Percentiles rank a stretch among this genome's conserved stretches.
phyloP scores from a whole-genome alignment of 148 eudicot species.

The Silene latifolia region DNA sequence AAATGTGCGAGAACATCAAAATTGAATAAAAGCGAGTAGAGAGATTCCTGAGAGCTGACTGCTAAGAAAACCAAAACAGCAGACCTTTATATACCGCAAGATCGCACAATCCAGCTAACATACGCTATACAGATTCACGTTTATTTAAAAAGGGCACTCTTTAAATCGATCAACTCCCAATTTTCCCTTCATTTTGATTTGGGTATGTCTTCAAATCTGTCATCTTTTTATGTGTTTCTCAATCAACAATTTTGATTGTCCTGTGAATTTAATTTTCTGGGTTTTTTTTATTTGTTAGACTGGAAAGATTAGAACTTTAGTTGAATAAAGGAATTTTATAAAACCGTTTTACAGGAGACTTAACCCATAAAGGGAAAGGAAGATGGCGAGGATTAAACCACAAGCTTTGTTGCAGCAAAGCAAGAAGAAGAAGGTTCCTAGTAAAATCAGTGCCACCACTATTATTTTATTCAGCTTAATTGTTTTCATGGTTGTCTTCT shows the following conservation, averaged over 20 bases:
- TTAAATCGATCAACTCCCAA: too few species aligned
- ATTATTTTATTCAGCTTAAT: constrained; percentile 49
- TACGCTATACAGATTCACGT: too few species aligned
- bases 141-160: too few species aligned
- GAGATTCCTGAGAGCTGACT: too few species aligned
- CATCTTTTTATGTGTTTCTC: background rate
- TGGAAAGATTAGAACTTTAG: constrained; percentile 11
- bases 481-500: constrained; percentile 52
- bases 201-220: constrained; percentile 17
- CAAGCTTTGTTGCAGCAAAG: constrained; percentile 88
- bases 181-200: background rate
- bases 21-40: too few species aligned
- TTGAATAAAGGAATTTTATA: background rate
- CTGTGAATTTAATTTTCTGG: background rate
- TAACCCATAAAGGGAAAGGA: background rate
- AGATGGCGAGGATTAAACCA: constrained; percentile 92
- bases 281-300: background rate
- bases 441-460: constrained; percentile 51
- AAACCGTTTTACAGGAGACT: too few species aligned
- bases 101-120: too few species aligned
- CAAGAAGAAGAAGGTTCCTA: constrained; percentile 93
- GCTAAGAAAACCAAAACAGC: too few species aligned
- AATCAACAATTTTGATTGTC: background rate
- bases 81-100: too few species aligned
- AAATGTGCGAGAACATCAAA: too few species aligned